Conservation (phyloP, 768 basidiomycete genomes). For the Tremella fuciformis region DNA sequence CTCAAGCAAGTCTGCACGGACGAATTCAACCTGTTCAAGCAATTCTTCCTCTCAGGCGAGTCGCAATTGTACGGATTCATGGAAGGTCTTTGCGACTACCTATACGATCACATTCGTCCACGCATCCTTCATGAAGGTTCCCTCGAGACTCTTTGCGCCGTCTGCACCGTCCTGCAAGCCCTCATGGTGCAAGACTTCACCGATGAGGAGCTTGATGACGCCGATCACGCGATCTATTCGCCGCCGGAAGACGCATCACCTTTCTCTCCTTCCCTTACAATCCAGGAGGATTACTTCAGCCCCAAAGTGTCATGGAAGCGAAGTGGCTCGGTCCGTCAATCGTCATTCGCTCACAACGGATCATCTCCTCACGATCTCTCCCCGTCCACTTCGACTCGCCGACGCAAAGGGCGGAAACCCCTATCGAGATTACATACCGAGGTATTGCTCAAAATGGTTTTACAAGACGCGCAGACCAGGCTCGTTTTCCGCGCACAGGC, state of each 20-base stretch:
- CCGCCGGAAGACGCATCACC: slow-evolving; percentile 15
- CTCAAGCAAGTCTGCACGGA: slow-evolving; percentile 85
- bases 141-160: slow-evolving; percentile 82
- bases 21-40: slow-evolving; percentile 79
- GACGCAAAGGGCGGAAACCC: slow-evolving; percentile 23
- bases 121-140: slow-evolving; percentile 90
- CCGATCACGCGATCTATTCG: slow-evolving; percentile 15
- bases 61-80: slow-evolving; percentile 73
- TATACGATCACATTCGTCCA: slow-evolving; percentile 93
- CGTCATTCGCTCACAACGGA: slow-evolving; percentile 7
- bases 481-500: slow-evolving; percentile 95
- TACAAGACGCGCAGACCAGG: slow-evolving; percentile 94
- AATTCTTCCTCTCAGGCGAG: slow-evolving; percentile 85
- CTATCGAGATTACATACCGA: slow-evolving; percentile 71
- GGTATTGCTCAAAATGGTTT: slow-evolving; percentile 76
- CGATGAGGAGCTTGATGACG: slow-evolving; percentile 20
- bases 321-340: slow-evolving; percentile 14
- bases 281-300: slow-evolving; percentile 24
- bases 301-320: not conserved
- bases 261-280: not conserved
- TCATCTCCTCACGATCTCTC: not conserved
- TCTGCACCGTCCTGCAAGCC: slow-evolving; percentile 93
- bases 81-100: slow-evolving; percentile 84
- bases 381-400: not conserved
- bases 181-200: slow-evolving; percentile 85